Evolutionary conservation across 768 basidiomycete genomes (phyloP), one percentile per base, ranked within the genome.

Genomic region (Mycena filopes): DNA sequence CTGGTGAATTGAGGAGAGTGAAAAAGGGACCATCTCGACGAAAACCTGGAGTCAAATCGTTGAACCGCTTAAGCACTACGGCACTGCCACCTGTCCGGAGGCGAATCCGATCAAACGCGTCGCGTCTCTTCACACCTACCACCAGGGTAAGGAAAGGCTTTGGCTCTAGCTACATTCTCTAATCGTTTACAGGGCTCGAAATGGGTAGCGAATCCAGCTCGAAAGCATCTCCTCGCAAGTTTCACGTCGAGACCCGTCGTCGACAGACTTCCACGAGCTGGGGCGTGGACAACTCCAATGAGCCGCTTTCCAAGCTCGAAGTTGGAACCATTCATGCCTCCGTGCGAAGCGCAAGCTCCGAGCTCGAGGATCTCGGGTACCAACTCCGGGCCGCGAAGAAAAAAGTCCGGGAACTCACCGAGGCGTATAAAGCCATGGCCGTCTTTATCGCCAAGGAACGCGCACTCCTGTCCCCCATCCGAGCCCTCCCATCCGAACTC

Each of bases 381-480:
- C 33, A 63, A 6, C 54, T 61, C 43, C 9, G 26, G n/a, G 29
- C 31, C 20, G 60, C 60, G 26, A 45, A 61, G 29, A 46, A 23
- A 15, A 28, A 25, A 2, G 54, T 43, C 21, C 7, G 26, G 2
- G 5, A 20, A 21, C 54, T 63, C 23, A 23, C 46, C 10, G 20
- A 41, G 11, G 25, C 36, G 36, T 29, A 28, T 29, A 20, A 49
- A 5, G 4, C 26, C 18, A 11, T 40, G 40, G 7, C 18, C 29
- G 21, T 1, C 5, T 56, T 48, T 38, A 63, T 48, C 21, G 61
- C 61, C 18, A 20, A 25, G 13, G 61, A 63, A 46, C 61, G 31
- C 38, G 61, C 53, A 25, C 40, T 63, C 10, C 61, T 63, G 11
- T 63, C 53, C 16, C 54, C 53, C 2, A 63, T 63, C 36, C 45